These are phyloP conservation scores for Logfia minima DNA, from an alignment of 129 eudicot genomes.

Conservation along the genomic window DNA sequence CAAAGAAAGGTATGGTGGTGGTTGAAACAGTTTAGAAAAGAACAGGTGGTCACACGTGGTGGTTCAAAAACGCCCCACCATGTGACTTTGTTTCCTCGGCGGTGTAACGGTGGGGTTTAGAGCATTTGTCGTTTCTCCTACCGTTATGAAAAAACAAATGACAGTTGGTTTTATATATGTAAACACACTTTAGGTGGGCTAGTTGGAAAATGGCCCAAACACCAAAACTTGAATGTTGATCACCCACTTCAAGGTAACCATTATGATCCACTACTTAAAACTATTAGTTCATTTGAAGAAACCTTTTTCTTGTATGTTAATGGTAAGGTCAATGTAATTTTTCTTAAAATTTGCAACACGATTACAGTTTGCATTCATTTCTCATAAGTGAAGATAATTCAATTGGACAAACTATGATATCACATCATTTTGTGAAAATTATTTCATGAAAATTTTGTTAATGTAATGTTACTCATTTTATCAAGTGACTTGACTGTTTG, in stretches of 20 bases:
- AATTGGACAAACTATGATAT: too few relatives aligned
- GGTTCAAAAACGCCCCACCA: slow-evolving; percentile 39
- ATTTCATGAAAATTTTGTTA: too few relatives aligned
- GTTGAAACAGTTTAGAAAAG: slow-evolving; percentile 25
- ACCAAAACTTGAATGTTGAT: background rate
- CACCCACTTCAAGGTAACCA: background rate
- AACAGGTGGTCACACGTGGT: slow-evolving; percentile 29
- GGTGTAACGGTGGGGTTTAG: slow-evolving; percentile 35
- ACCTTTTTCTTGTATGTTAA: background rate
- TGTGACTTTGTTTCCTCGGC: slow-evolving; percentile 34
- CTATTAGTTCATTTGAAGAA: background rate
- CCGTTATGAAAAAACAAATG: background rate
- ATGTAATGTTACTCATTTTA: too few relatives aligned
- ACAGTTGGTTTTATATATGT: background rate
- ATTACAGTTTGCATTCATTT: too few relatives aligned
- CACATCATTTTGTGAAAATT: too few relatives aligned
- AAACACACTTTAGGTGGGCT: background rate
- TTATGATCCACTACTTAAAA: slow-evolving; percentile 20
- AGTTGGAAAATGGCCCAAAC: background rate
- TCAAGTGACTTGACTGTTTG: background rate
- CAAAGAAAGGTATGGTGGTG: slow-evolving; percentile 35
- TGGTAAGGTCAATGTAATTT: background rate
- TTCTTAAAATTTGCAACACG: too few relatives aligned
- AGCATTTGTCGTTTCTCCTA: slow-evolving; percentile 13
- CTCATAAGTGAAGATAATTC: too few relatives aligned